Evolutionary conservation across 2,329 filamentous ascomycete species (phyloP).

Genomic region (Neopestalotiopsis sp.): DNA sequence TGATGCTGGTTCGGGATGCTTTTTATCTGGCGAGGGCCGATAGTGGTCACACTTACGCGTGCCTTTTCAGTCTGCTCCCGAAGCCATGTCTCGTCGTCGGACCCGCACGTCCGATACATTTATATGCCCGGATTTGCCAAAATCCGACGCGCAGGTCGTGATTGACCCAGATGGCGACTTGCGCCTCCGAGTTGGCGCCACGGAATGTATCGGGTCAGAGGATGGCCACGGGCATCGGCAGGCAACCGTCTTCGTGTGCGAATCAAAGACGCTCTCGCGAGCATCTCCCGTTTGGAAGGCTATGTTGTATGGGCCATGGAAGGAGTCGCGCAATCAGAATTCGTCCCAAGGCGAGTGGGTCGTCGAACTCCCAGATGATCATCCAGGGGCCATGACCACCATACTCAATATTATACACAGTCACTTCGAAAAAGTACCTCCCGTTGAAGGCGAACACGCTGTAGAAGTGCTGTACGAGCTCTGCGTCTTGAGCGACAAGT

Average conservation of each 20-base stretch:
- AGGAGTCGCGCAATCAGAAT: constrained; percentile 27
- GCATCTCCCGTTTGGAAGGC: constrained; percentile 31
- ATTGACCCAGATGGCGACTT: constrained; percentile 31
- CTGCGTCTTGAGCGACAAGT: constrained; percentile 37
- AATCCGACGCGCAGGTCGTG: constrained; percentile 4
- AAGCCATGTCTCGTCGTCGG: background rate
- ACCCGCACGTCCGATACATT: background rate
- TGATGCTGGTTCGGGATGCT: too few species aligned
- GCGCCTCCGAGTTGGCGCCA: constrained; percentile 23
- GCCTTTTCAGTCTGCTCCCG: background rate
- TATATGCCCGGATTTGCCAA: background rate
- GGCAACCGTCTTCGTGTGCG: constrained; percentile 28
- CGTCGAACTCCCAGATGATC: constrained; percentile 37
- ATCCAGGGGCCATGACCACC: constrained; percentile 33
- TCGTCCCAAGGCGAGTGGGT: constrained; percentile 25
- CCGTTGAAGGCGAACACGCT: background rate
- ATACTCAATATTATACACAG: constrained; percentile 39
- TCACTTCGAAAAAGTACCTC: constrained; percentile 25
- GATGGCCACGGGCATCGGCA: background rate
- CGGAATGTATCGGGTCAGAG: background rate
- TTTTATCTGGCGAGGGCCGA: too few species aligned
- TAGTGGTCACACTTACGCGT: too few species aligned
- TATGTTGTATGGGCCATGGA: constrained; percentile 32
- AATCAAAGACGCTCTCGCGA: constrained; percentile 29
- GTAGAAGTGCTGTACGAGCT: constrained; percentile 30